Evolutionary conservation across 345 rosid species (phyloP), one percentile per base, ranked within the genome.

Genomic region (Kernera saxatilis): DNA sequence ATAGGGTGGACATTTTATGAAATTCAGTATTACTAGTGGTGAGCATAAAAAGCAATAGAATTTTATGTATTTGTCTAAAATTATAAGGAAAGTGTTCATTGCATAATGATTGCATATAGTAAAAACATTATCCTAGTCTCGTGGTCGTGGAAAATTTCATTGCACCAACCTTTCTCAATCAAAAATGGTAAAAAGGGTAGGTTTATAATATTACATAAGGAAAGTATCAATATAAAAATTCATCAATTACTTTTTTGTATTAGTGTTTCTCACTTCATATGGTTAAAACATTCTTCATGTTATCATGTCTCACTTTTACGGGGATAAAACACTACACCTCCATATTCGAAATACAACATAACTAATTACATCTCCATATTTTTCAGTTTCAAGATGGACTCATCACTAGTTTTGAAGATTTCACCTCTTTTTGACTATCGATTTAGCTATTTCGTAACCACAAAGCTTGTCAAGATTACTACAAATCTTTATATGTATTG

Each of bases 41-140:
- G 70, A 36, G 65, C 59, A 49, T 58, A 27, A 51, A 14, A 67
- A 68, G 52, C 53, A 23, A 59, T 49, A 32, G 0, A 30, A 64
- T 32, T 12, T 27, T 46, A 58, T 74, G 17, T 56, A 50, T 17
- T 48, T 35, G 37, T 13, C 25, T 23, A 59, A 45, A 17, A 59
- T 26, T 36, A 21, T 26, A 29, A 54, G 17, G 12, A 59, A 59
- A 60, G 66, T 46, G 65, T 69, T 69, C 66, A 69, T 63, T 69
- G 22, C 70, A 69, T 69, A 70, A 75, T 75, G 71, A 75, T 75
- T 69, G 79, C 79, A 75, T 69, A 63, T 69, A 63, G 70, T 69
- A 69, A 69, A 76, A 75, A 54, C 65, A 63, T 53, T 73, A 61
- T 68, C 64, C 13, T 41, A 60, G 49, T 52, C 73, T 60, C 49